These are phyloP conservation scores for Dalechampia spathulata DNA, from an alignment of 441 rosid genomes.

Conservation along the genomic window DNA sequence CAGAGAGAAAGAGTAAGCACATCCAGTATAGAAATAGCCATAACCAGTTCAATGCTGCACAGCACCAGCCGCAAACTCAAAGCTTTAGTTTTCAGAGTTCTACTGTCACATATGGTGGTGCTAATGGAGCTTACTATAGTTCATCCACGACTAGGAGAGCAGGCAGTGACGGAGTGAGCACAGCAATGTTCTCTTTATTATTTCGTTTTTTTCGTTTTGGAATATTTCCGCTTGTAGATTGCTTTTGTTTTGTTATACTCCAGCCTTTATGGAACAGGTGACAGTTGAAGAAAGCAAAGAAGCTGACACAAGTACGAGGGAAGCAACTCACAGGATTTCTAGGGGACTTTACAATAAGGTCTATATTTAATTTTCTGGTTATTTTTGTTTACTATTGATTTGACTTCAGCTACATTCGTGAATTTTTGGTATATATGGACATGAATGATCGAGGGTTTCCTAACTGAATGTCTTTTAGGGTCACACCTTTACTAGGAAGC, in stretches of 20 bases:
- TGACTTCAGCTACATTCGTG: too few species aligned
- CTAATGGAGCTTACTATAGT: slow-evolving; percentile 58
- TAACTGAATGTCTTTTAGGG: slow-evolving; percentile 57
- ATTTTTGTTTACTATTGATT: background rate
- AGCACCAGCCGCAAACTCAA: slow-evolving; percentile 48
- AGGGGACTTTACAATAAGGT: slow-evolving; percentile 73
- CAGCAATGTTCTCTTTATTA: too few species aligned
- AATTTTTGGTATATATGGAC: too few species aligned
- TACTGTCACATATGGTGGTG: slow-evolving; percentile 61
- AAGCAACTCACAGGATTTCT: slow-evolving; percentile 65
- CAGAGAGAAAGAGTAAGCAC: slow-evolving; percentile 48
- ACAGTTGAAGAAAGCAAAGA: slow-evolving; percentile 72
- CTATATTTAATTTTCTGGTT: too few species aligned
- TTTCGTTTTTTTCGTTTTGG: background rate
- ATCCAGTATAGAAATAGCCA: slow-evolving; percentile 34
- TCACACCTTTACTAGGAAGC: slow-evolving; percentile 58
- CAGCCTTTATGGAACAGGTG: slow-evolving; percentile 32
- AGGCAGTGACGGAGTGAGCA: slow-evolving; percentile 88
- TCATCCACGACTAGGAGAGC: slow-evolving; percentile 65
- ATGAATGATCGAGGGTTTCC: background rate
- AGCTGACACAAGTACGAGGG: slow-evolving; percentile 59
- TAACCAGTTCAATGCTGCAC: slow-evolving; percentile 25
- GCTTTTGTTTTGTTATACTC: background rate
- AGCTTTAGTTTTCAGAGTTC: slow-evolving; percentile 72
- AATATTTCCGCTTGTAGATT: background rate